phyloP scores from a whole-genome alignment of 495 filamentous ascomycete genomes.

The Xanthoparmelia taractica region DNA sequence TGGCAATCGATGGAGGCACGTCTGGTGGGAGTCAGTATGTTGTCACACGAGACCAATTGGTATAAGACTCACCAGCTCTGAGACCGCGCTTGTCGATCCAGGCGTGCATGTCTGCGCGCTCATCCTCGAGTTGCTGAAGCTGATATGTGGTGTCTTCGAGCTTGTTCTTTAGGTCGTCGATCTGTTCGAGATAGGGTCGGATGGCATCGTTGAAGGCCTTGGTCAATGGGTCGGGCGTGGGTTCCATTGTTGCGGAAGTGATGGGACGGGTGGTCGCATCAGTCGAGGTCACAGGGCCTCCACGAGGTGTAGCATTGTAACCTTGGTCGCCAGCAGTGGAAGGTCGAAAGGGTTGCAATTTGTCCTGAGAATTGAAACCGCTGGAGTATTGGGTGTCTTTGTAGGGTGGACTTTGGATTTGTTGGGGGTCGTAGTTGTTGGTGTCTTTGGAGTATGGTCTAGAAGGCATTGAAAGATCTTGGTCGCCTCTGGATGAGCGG shows the following conservation, averaged over 20 bases:
- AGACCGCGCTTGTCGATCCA: slow-evolving; percentile 48
- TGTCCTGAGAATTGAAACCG: slow-evolving; percentile 26
- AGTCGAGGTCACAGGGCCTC: neutral
- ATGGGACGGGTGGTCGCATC: slow-evolving; percentile 6
- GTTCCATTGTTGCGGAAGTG: slow-evolving; percentile 20
- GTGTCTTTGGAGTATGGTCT: slow-evolving; percentile 19
- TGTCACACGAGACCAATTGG: neutral
- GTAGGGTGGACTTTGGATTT: slow-evolving; percentile 23
- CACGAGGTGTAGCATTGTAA: slow-evolving; percentile 18
- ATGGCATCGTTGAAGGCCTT: slow-evolving; percentile 44
- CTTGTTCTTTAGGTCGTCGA: slow-evolving; percentile 39
- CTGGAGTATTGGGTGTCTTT: slow-evolving; percentile 29
- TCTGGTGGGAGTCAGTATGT: slow-evolving; percentile 23
- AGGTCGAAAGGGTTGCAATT: slow-evolving; percentile 26
- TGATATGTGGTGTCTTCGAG: slow-evolving; percentile 37
- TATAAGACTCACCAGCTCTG: slow-evolving; percentile 36
- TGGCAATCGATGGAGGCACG: slow-evolving; percentile 43
- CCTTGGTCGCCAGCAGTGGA: slow-evolving; percentile 23
- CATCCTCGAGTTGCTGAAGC: slow-evolving; percentile 39
- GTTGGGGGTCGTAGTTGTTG: slow-evolving; percentile 15
- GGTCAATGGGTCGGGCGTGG: slow-evolving; percentile 41
- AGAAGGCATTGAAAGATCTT: slow-evolving; percentile 24
- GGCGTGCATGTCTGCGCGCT: slow-evolving; percentile 40
- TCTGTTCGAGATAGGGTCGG: slow-evolving; percentile 40
- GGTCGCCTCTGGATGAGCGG: slow-evolving; percentile 25